These are phyloP conservation scores for Pisolithus thermaeus DNA, from an alignment of 1,284 basidiomycete species.

Conservation along the genomic window DNA sequence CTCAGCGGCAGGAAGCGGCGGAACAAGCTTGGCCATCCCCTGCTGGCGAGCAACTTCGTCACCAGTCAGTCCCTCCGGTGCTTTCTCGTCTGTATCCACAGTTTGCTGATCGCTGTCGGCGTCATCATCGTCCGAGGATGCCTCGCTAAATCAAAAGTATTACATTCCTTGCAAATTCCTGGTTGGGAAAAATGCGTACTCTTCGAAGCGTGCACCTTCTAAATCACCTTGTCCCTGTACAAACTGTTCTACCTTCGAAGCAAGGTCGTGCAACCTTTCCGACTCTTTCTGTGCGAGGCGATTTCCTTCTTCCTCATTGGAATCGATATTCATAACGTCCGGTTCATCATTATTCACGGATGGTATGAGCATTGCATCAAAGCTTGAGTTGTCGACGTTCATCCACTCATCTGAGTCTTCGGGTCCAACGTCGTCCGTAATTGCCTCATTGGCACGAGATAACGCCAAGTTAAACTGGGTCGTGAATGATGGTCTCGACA, in stretches of 20 bases:
- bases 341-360: slow-evolving; percentile 20
- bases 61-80: slow-evolving; percentile 26
- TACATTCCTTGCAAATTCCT: slow-evolving; percentile 1
- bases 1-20: slow-evolving; percentile 61
- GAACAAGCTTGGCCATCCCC: slow-evolving; percentile 69
- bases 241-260: slow-evolving; percentile 80
- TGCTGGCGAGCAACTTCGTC: slow-evolving; percentile 41
- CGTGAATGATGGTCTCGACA: slow-evolving; percentile 68
- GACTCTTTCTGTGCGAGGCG: slow-evolving; percentile 58
- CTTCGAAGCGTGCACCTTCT: slow-evolving; percentile 82
- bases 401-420: slow-evolving; percentile 77
- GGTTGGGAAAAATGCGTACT: slow-evolving; percentile 34
- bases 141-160: slow-evolving; percentile 40
- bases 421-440: slow-evolving; percentile 12
- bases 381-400: slow-evolving; percentile 53
- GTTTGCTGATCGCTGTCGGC: slow-evolving; percentile 37
- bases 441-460: slow-evolving; percentile 28
- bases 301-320: slow-evolving; percentile 40
- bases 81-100: slow-evolving; percentile 35
- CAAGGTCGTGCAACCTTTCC: slow-evolving; percentile 64
- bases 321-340: slow-evolving; percentile 44
- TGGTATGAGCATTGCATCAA: slow-evolving; percentile 56
- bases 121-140: slow-evolving; percentile 49
- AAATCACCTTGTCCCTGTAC: slow-evolving; percentile 83
- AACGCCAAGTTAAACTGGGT: slow-evolving; percentile 63